Percentiles rank a stretch among this genome's conserved stretches.
Conservation (phyloP, 805 yeast genomes). For the Priceomyces castillae region DNA sequence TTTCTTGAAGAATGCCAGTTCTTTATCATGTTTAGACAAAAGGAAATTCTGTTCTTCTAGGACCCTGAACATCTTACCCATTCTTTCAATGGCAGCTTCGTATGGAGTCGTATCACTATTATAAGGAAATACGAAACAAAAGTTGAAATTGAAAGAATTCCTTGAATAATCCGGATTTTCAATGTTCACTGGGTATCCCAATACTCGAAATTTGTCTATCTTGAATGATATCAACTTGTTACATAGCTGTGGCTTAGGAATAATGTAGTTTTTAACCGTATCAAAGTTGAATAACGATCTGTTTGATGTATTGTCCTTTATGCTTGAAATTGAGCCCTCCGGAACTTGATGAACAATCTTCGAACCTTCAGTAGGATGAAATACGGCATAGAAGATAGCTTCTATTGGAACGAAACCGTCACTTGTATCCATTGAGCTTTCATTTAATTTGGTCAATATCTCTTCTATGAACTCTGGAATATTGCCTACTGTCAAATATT, state of each 20-base stretch:
- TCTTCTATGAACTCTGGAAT: too few relatives aligned
- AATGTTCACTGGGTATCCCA: slow-evolving; percentile 88
- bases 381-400: slow-evolving; percentile 85
- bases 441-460: not conserved
- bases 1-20: slow-evolving; percentile 40
- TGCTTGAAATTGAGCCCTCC: slow-evolving; percentile 52
- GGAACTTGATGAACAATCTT: slow-evolving; percentile 92
- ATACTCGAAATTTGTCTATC: slow-evolving; percentile 64
- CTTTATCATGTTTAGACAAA: slow-evolving; percentile 51
- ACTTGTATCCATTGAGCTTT: slow-evolving; percentile 25
- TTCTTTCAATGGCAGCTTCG: slow-evolving; percentile 77
- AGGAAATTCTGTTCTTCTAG: slow-evolving; percentile 85
- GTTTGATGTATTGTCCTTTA: slow-evolving; percentile 22
- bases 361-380: slow-evolving; percentile 95
- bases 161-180: slow-evolving; percentile 75
- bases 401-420: slow-evolving; percentile 85
- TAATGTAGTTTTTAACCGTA: slow-evolving; percentile 81
- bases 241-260: slow-evolving; percentile 91
- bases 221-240: slow-evolving; percentile 75
- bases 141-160: slow-evolving; percentile 89
- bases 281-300: slow-evolving; percentile 66
- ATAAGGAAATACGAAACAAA: slow-evolving; percentile 86
- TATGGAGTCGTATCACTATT: slow-evolving; percentile 80
- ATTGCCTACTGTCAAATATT: too few relatives aligned
- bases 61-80: slow-evolving; percentile 86